Base-by-base conservation (phyloP, 768 basidiomycete genomes). In the Suillus alpinus region DNA sequence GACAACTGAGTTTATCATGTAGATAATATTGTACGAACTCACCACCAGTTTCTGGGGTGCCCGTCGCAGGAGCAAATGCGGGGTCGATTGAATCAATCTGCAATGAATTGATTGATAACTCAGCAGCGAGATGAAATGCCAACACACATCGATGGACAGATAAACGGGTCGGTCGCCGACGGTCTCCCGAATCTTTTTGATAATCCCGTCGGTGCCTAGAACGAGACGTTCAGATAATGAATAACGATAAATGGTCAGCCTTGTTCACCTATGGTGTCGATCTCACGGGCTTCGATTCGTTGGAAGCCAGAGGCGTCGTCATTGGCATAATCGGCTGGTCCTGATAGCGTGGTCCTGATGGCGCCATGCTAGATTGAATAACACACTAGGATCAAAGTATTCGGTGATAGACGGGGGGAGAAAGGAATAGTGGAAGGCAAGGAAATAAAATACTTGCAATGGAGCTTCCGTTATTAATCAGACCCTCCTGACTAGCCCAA, bases 11-110 rank as follows among this genome's bases (percentile, higher is more conserved):
- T 16, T 37, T 40, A 43, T 29, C 29, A 31, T 70, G 67, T 18
- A 40, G 57, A 37, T 13, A 41, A 14, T 8, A 23, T 31, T n/a
- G 29, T 39, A 52, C 6, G 23, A 37, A 63, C 67, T 40, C 36
- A 72, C 85, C 91, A 0, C 91, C 91, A 0, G 91, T 88, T 73
- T 93, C 92, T 0, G 91, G 92, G 0, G 92, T 93, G 4, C 91
- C 91, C 0, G 91, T 91, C 0, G 90, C 91, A 31, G 91, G 91
- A 2, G 91, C 91, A 63, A 91, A 89, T 16, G 86, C 86, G 20
- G 91, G 91, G 72, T 92, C 91, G 63, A 91, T 88, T 47, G 86
- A 86, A 69, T 90, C 88, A 63, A 90, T 90, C 87, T 89, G 64
- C 57, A 40, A 36, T 37, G 43, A 56, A 20, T 31, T 56, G 31